Evolutionary conservation across 352 stramenopile genomes (phyloP), one percentile per base, ranked within the genome.

Genomic region (Pythium utonaiense): DNA sequence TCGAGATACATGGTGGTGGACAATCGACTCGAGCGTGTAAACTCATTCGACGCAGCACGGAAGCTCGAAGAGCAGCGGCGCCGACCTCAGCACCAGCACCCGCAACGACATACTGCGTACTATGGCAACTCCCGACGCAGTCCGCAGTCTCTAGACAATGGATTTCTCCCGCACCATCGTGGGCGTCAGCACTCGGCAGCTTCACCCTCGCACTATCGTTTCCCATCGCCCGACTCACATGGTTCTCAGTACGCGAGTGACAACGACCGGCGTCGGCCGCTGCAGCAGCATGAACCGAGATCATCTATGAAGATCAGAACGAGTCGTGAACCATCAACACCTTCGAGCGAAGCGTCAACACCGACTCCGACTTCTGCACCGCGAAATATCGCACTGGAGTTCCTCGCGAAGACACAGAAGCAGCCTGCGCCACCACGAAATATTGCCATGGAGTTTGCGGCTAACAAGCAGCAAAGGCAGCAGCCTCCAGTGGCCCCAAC

Each of bases 221-320:
- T 48, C 19, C 67, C 83, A 27, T 61, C 68, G 16, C 57, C 71
- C 19, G 55, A 80, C 17, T 67, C 82, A 27, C 19, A 21, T 17
- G 19, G 14, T 24, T 51, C 31, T 8, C 59, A 62, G 38, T 64
- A 52, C 30, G 53, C 41, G 34, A 47, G 40, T 25, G 40, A 47
- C 40, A 47, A 47, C 40, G 40, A 47, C n/a, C 40, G 40, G 8
- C 40, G 40, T 19, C 49, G 24, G 34, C 49, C 55, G 41, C 42
- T 44, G 21, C 49, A 45, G 34, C 53, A 51, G 5, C 36, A 55
- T 14, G 50, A 14, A 28, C 41, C 52, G 30, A 25, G 28, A 17
- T 27, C 41, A 34, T 33, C 53, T 38, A 31, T 49, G 50, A 19
- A 47, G 6, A 3, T 27, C 40, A 8, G 40, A 47, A 17, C 5